Evolutionary conservation across 352 stramenopile species (phyloP), one percentile per base, ranked within the genome.

Genomic region (Globisporangium paroecandrum): DNA sequence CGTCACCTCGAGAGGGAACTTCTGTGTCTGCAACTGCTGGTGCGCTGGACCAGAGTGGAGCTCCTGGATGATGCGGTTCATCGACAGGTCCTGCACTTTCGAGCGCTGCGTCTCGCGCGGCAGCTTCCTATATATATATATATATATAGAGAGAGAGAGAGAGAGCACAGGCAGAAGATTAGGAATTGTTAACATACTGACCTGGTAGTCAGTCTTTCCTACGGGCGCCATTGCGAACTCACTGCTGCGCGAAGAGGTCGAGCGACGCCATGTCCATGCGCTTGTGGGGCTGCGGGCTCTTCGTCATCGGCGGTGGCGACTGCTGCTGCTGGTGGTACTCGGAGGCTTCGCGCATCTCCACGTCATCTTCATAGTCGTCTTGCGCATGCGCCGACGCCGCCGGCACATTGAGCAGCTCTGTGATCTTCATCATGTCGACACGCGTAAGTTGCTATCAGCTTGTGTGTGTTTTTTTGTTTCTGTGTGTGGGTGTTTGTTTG

Each of bases 261-360:
- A 86, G 77, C 56, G 81, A 86, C 59, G 77, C 74, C 79, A 89
- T 89, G 73, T 86, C 71, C 74, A 86, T 75, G 51, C 69, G 74
- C 55, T 72, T 75, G 1, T 73, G 62, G 1, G 58, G 25, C 25
- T 15, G 13, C 13, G 25, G 27, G 13, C 51, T 15, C 5, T 13
- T 58, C 22, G 51, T 4, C 13, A 12, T 18, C 12, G 13, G 4
- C 12, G 1, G 51, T 22, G 24, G 51, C 12, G 51, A 58, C 12
- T n/a, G 51, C 18, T 49, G 41, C 38, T 47, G 38, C 38, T 47
- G 38, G 3, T 47, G 54, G 6, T 58, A 18, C 10, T 58, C 3
- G 10, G 51, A n/a, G n/a, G 51, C 4, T 10, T 38, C 54, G 15
- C 15, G 54, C 54, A 59, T 59, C 54, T 59, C 25, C 25, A 59